Evolutionary conservation across 2,329 filamentous ascomycete genomes (phyloP).

Genomic region (Hymenoscyphus scutula): DNA sequence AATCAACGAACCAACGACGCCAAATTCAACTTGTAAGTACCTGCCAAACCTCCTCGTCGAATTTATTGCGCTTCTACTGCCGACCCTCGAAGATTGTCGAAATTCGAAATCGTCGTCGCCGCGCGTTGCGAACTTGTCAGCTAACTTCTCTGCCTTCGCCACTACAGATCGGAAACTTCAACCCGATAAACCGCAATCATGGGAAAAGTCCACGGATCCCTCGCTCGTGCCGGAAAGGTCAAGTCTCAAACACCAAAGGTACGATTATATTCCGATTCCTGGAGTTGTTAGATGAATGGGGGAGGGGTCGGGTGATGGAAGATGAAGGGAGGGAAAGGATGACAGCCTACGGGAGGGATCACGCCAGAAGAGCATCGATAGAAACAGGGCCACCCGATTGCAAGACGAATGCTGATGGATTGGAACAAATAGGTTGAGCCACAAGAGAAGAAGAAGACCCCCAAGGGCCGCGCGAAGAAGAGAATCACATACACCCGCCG

Average conservation of each 20-base stretch:
- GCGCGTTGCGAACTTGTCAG: slow-evolving; percentile 12
- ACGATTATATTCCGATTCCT: slow-evolving; percentile 41
- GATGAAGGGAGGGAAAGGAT: slow-evolving; percentile 8
- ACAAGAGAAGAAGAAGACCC: slow-evolving; percentile 94
- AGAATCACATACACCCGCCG: slow-evolving; percentile 92
- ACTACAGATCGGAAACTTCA: slow-evolving; percentile 31
- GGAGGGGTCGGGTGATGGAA: slow-evolving; percentile 5
- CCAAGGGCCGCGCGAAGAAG: slow-evolving; percentile 98
- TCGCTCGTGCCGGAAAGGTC: slow-evolving; percentile 96
- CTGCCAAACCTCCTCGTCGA: slow-evolving; percentile 1
- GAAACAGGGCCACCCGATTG: slow-evolving; percentile 4
- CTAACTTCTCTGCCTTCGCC: slow-evolving; percentile 23
- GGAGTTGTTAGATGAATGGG: slow-evolving; percentile 2
- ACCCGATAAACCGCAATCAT: slow-evolving; percentile 56
- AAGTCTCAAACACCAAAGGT: slow-evolving; percentile 95
- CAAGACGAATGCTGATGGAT: slow-evolving; percentile 28
- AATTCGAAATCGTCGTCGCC: neutral
- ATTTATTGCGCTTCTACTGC: neutral
- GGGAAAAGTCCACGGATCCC: slow-evolving; percentile 93
- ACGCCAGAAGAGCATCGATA: neutral
- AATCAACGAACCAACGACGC: slow-evolving; percentile 13
- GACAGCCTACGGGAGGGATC: neutral
- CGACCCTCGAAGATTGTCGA: neutral
- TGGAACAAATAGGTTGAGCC: slow-evolving; percentile 66
- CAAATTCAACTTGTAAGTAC: slow-evolving; percentile 23